Base-by-base conservation (phyloP, 257 asterid species). In the Petunia secreta region DNA sequence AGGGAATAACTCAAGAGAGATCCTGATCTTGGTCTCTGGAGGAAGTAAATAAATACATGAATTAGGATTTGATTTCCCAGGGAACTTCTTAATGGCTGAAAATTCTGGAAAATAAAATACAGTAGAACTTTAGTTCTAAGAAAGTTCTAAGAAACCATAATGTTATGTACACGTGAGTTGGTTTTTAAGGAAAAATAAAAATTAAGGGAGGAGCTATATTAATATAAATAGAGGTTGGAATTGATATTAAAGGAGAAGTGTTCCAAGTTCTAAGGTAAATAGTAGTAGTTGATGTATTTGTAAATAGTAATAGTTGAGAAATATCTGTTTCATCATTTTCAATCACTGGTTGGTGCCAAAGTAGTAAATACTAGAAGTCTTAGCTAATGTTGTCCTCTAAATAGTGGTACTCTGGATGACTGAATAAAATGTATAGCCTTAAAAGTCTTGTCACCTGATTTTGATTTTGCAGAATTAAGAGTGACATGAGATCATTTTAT, bases 141-240 rank as follows among this genome's bases (percentile, higher is more conserved):
- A 25, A 40, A n/a, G 74, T 65, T 14, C 75, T 7, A 66, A 66
- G 75, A 66, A 66, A 41, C 25, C 75, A 64, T 66, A 53, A n/a
- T 66, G 73, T 6, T 66, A 1, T 67, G 39, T n/a, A 5, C 9
- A 25, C 41, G n/a, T 68, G 7, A 9, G 57, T 43, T 68, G 57
- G 44, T 10, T 2, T 68, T 68, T 43, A n/a, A 68, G 44, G 25
- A 25, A 25, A 25, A 25, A 25, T 0, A 25, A 25, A 25, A 25
- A 25, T 25, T 25, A 25, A 25, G 25, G 25, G 25, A 25, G 25
- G 1, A 52, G 0, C 15, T 52, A 52, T 10, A 8, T 52, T 52
- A 15, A 52, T 52, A 55, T 41, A 57, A 1, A 57, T 57, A 57
- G 4, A 15, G 8, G 8, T 34, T 57, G 62, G 36, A 8, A 43